Percentiles rank a stretch among this genome's conserved stretches.
phyloP scores from a whole-genome alignment of 108 stramenopile species.

The Cyclotella sp. region DNA sequence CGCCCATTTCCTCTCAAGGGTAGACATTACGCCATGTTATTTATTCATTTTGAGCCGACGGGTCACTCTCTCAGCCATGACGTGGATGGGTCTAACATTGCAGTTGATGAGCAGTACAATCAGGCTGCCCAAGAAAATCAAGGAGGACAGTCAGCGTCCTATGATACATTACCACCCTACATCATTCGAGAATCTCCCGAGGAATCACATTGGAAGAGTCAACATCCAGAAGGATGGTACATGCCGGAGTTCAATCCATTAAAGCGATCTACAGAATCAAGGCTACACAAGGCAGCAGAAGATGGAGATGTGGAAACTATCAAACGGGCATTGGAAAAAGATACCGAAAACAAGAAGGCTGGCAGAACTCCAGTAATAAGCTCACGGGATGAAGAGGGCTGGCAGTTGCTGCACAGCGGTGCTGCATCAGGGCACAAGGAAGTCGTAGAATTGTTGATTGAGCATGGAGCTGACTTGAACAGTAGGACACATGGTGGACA shows the following conservation, averaged over 20 bases:
- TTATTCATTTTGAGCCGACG: slow-evolving; percentile 90
- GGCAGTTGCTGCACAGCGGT: slow-evolving; percentile 66
- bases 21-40: slow-evolving; percentile 70
- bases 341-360: neutral
- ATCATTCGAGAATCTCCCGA: slow-evolving; percentile 56
- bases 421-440: slow-evolving; percentile 63
- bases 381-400: slow-evolving; percentile 59
- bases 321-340: slow-evolving; percentile 7
- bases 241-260: slow-evolving; percentile 21
- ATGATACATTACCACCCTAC: slow-evolving; percentile 53
- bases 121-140: slow-evolving; percentile 18
- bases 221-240: slow-evolving; percentile 56
- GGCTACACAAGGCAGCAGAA: slow-evolving; percentile 26
- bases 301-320: slow-evolving; percentile 27
- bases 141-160: slow-evolving; percentile 44
- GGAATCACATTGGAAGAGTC: slow-evolving; percentile 47
- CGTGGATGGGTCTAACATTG: neutral
- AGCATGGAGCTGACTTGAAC: slow-evolving; percentile 68
- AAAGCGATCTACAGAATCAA: slow-evolving; percentile 16
- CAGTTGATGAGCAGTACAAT: slow-evolving; percentile 40
- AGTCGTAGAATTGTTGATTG: slow-evolving; percentile 58
- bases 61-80: slow-evolving; percentile 43
- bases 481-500: slow-evolving; percentile 56
- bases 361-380: slow-evolving; percentile 10
- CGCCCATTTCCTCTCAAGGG: slow-evolving; percentile 90